Percentiles rank a stretch among this genome's conserved stretches.
Evolutionary conservation across 306 rosid species (phyloP).

Genomic region (Astragalus membranaceus): DNA sequence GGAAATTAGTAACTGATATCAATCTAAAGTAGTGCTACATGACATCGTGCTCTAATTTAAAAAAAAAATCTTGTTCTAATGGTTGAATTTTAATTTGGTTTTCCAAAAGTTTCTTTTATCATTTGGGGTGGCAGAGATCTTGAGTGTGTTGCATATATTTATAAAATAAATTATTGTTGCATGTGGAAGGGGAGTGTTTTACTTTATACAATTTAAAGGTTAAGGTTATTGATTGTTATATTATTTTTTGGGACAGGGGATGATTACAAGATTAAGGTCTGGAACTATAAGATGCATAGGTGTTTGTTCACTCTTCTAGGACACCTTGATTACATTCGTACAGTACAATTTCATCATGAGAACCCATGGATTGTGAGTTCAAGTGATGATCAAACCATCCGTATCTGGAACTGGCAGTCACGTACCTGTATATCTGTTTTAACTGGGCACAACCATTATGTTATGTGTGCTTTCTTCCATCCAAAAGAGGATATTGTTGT

Average conservation of each 20-base stretch:
- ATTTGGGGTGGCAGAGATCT: background rate
- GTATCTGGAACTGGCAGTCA: constrained; percentile 99
- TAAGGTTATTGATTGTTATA: background rate
- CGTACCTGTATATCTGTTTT: constrained; percentile 92
- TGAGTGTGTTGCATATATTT: background rate
- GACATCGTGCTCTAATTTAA: background rate
- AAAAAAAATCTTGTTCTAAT: background rate
- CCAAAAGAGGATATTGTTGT: constrained; percentile 93
- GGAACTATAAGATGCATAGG: constrained; percentile 97
- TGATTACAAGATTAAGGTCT: constrained; percentile 96
- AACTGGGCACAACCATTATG: constrained; percentile 97
- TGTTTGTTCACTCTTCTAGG: constrained; percentile 94
- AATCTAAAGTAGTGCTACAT: background rate
- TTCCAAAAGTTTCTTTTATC: background rate
- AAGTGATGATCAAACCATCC: constrained; percentile 97
- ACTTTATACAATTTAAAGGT: background rate
- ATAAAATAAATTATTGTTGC: background rate
- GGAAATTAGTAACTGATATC: background rate
- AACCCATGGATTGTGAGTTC: constrained; percentile 96
- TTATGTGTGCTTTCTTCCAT: constrained; percentile 95
- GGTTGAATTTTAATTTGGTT: background rate
- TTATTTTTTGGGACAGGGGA: constrained; percentile 59
- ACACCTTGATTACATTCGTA: constrained; percentile 95
- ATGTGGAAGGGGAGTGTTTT: background rate
- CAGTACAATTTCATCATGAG: constrained; percentile 96